phyloP scores from a whole-genome alignment of 345 rosid genomes.

The Corymbia maculata region DNA sequence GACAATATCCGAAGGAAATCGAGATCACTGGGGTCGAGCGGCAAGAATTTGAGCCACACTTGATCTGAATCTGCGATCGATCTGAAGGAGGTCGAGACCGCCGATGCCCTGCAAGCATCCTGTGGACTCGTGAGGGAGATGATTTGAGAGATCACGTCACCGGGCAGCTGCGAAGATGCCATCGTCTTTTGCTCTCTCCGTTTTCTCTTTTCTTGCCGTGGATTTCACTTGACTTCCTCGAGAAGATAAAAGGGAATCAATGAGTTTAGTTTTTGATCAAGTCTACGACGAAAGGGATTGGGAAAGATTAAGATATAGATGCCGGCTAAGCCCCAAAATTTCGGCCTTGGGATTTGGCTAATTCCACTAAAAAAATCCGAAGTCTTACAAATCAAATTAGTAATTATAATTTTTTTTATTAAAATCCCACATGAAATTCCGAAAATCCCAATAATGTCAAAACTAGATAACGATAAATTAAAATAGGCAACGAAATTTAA shows the following conservation, averaged over 20 bases:
- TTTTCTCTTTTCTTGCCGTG: neutral
- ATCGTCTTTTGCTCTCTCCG: neutral
- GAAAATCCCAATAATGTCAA: no score
- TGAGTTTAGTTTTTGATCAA: neutral
- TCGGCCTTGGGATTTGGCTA: no score
- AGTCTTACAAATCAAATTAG: no score
- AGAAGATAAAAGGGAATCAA: neutral
- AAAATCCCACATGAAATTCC: no score
- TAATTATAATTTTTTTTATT: no score
- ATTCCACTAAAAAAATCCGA: no score
- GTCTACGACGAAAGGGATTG: neutral
- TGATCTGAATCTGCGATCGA: neutral
- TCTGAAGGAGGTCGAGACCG: neutral
- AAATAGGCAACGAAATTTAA: no score
- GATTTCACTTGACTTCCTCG: neutral
- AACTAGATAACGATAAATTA: no score
- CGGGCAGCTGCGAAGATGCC: neutral
- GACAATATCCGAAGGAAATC: neutral
- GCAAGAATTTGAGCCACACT: neutral
- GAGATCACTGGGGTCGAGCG: neutral
- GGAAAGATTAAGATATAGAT: neutral
- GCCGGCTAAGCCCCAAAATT: no score
- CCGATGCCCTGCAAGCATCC: neutral
- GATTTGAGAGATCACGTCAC: neutral
- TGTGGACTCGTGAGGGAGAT: neutral